Percentiles rank a stretch among this genome's conserved stretches.
These are phyloP conservation scores for Mucor circinelloides DNA, from an alignment of 371 early-diverging fungal species.

Conservation along the genomic window DNA sequence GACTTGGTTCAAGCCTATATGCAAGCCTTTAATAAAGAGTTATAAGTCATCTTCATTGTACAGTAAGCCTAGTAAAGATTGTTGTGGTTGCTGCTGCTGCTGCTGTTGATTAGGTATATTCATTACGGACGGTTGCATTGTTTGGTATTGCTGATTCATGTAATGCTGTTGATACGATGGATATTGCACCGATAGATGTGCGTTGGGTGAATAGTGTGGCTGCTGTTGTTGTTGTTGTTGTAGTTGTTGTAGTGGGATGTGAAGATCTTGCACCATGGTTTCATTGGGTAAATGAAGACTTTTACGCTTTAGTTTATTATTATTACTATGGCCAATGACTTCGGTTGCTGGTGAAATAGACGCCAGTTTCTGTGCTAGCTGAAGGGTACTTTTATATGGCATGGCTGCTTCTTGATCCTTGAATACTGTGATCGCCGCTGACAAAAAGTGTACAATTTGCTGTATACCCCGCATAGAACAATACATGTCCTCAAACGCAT, in stretches of 20 bases:
- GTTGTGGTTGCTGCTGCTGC: not conserved
- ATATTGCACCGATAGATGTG: not conserved
- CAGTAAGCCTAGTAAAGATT: constrained; percentile 19
- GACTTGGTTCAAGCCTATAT: constrained; percentile 15
- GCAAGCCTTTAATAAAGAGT: constrained; percentile 5
- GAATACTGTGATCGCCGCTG: constrained; percentile 42
- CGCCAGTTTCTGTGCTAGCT: constrained; percentile 11
- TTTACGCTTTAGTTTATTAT: constrained; percentile 3
- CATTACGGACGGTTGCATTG: not conserved
- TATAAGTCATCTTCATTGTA: constrained; percentile 15
- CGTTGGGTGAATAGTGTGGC: not conserved
- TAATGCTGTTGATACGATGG: not conserved
- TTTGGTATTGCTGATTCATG: not conserved
- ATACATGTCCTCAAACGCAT: constrained; percentile 39
- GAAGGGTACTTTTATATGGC: not conserved
- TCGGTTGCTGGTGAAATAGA: constrained; percentile 26
- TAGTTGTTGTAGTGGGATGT: not conserved
- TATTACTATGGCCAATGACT: constrained; percentile 3
- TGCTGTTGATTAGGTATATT: constrained; percentile 11
- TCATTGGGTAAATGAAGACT: constrained; percentile 14
- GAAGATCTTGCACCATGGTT: not conserved
- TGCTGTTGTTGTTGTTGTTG: not conserved
- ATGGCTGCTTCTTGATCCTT: constrained; percentile 8
- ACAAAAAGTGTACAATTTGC: constrained; percentile 44
- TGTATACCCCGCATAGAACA: constrained; percentile 45